Evolutionary conservation across 805 yeast genomes (phyloP).

Genomic region (Citeromyces nyonsensis): DNA sequence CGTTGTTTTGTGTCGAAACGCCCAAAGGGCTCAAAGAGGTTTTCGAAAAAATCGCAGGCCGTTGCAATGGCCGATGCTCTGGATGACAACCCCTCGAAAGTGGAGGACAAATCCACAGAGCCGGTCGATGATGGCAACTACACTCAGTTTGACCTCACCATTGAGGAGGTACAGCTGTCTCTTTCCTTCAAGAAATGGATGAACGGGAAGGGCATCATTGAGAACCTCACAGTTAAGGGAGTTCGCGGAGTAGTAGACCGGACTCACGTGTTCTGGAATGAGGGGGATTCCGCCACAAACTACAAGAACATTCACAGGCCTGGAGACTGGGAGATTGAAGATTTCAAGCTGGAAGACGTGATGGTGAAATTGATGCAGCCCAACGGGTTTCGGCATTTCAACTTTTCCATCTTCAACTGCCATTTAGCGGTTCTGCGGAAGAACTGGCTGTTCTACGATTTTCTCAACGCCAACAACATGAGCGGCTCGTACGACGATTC

Average conservation of each 20-base stretch:
- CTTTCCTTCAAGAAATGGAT: constrained; percentile 78
- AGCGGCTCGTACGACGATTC: constrained; percentile 92
- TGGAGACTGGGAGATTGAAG: constrained; percentile 89
- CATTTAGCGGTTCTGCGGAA: constrained; percentile 68
- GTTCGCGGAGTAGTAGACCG: constrained; percentile 88
- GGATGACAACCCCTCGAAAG: constrained; percentile 37
- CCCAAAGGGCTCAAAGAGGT: constrained; percentile 25
- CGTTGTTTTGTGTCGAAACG: constrained; percentile 79
- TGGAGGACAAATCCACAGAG: constrained; percentile 12
- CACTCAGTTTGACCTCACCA: constrained; percentile 86
- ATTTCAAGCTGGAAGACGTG: constrained; percentile 72
- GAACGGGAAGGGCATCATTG: constrained; percentile 76
- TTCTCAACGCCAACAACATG: constrained; percentile 68
- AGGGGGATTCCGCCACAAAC: constrained; percentile 69
- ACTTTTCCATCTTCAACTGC: constrained; percentile 77
- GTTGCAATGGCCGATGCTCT: constrained; percentile 19
- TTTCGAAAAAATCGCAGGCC: too few relatives aligned
- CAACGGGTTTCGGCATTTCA: constrained; percentile 62
- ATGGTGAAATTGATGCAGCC: constrained; percentile 77
- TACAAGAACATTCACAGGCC: constrained; percentile 55
- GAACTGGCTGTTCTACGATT: constrained; percentile 87
- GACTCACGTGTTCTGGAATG: constrained; percentile 72
- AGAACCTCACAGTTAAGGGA: constrained; percentile 69
- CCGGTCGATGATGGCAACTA: constrained; percentile 79
- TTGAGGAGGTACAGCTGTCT: constrained; percentile 72